Conservation (phyloP, 2,329 filamentous ascomycete species). For the Apiospora pterosperma region DNA sequence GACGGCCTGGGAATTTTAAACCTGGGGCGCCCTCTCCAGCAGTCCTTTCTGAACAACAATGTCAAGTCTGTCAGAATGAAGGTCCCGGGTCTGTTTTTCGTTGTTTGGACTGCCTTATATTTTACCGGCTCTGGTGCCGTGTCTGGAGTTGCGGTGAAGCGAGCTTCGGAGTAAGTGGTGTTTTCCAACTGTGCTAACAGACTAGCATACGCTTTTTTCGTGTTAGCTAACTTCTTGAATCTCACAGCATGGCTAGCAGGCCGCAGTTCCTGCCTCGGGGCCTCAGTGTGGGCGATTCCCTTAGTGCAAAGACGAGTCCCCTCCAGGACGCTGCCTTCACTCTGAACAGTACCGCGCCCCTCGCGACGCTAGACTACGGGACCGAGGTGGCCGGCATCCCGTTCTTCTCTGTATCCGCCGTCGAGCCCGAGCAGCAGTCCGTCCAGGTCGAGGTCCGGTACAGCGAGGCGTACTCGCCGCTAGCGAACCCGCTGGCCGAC, state of each 20-base stretch:
- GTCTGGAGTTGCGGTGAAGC: not conserved
- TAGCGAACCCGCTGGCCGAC: conserved; percentile 25
- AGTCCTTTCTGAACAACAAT: not conserved
- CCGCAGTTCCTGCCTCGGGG: not conserved
- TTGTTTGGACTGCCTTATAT: not conserved
- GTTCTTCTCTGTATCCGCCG: conserved; percentile 23
- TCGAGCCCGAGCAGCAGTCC: conserved; percentile 11
- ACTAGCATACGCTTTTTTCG: too few relatives aligned
- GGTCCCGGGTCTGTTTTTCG: not conserved
- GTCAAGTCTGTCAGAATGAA: not conserved
- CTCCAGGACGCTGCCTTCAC: not conserved
- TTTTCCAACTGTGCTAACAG: not conserved
- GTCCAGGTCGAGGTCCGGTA: conserved; percentile 34
- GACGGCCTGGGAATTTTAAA: not conserved
- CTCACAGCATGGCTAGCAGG: not conserved
- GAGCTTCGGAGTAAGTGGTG: not conserved
- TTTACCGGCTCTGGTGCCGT: not conserved
- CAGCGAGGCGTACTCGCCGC: conserved; percentile 26
- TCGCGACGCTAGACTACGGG: conserved; percentile 28
- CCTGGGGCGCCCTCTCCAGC: not conserved
- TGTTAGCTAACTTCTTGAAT: not conserved
- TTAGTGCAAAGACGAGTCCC: not conserved
- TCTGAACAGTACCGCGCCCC: not conserved
- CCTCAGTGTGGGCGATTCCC: not conserved
- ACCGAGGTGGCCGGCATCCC: conserved; percentile 30